These are phyloP conservation scores for Chlamydomonas sphaeroides DNA, from an alignment of 139 green algal genomes.

Conservation along the genomic window DNA sequence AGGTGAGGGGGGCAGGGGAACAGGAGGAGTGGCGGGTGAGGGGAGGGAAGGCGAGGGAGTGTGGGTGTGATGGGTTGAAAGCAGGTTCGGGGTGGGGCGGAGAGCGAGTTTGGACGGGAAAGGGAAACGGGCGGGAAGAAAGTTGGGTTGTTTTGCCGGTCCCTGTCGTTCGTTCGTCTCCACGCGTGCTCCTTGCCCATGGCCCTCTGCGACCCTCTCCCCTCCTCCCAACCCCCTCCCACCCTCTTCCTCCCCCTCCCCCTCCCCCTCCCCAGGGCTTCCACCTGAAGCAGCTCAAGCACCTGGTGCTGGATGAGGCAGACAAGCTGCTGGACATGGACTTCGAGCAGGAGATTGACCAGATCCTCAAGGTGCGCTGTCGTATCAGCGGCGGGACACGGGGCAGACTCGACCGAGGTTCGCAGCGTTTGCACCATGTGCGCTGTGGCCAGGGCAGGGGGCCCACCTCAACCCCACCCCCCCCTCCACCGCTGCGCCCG, in stretches of 20 bases:
- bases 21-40: not conserved
- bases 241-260: not conserved
- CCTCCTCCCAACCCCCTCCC: too few species aligned
- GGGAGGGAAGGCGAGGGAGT: too few species aligned
- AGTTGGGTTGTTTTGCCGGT: too few species aligned
- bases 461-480: too few species aligned
- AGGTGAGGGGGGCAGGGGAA: constrained; percentile 60
- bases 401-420: too few species aligned
- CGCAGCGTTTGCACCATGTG: too few species aligned
- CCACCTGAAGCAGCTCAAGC: constrained; percentile 82
- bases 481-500: not conserved
- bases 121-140: not conserved
- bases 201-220: not conserved
- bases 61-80: too few species aligned
- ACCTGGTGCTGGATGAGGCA: constrained; percentile 97
- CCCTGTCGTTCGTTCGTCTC: too few species aligned
- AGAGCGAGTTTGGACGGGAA: too few species aligned
- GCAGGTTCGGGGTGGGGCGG: not conserved
- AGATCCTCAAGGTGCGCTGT: constrained; percentile 94
- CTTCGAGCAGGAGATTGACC: constrained; percentile 99
- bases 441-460: too few species aligned
- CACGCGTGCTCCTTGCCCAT: too few species aligned
- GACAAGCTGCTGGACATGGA: constrained; percentile 99
- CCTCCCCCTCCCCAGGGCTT: constrained; percentile 79
- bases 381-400: too few species aligned